Conservation (phyloP, 1,139 yeast genomes). For the Trichomonascaceae sp. region DNA sequence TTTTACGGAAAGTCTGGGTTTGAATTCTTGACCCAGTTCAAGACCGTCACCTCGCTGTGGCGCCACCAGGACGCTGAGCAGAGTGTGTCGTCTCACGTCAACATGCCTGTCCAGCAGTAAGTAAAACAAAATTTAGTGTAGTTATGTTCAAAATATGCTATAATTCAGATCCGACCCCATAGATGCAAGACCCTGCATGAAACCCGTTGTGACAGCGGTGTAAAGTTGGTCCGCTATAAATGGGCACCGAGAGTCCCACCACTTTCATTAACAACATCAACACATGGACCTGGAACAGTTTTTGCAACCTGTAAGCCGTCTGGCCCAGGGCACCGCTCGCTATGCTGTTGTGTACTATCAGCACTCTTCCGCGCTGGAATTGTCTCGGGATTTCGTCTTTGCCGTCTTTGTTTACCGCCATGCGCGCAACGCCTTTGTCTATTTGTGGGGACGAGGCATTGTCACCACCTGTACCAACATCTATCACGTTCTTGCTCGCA, state of each 20-base stretch:
- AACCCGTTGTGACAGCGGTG: too few species aligned
- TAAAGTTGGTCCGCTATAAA: too few species aligned
- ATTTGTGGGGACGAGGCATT: not conserved
- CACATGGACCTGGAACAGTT: not conserved
- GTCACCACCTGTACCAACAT: not conserved
- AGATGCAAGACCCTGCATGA: too few species aligned
- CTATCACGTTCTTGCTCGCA: not conserved
- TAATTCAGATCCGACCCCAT: too few species aligned
- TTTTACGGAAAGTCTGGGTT: conserved; percentile 69
- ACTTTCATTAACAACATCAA: too few species aligned
- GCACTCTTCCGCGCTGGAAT: not conserved
- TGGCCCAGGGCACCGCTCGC: not conserved
- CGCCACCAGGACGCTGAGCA: conserved; percentile 36
- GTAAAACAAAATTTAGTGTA: not conserved
- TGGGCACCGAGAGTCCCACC: too few species aligned
- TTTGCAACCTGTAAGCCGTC: not conserved
- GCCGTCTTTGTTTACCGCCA: not conserved
- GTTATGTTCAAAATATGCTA: too few species aligned
- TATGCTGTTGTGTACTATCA: not conserved
- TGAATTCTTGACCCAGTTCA: conserved; percentile 60
- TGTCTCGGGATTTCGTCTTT: not conserved
- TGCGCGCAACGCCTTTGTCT: not conserved
- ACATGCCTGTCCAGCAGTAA: conserved; percentile 47
- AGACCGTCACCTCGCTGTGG: conserved; percentile 67
- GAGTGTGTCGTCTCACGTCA: conserved; percentile 38